phyloP scores from a whole-genome alignment of 495 filamentous ascomycete species.

The Aspergillus heteromorphus region DNA sequence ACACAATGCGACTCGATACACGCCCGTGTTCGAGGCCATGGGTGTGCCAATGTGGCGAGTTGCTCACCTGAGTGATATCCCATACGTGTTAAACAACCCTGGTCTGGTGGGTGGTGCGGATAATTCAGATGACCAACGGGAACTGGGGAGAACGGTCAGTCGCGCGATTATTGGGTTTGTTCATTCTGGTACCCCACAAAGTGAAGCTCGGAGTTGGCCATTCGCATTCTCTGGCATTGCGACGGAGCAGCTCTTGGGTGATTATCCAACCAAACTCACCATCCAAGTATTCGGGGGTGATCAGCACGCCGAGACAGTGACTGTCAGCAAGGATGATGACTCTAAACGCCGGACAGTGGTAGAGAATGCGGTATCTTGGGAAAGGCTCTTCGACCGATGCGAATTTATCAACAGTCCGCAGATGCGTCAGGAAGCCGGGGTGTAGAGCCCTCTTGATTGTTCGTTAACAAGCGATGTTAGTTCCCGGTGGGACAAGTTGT shows the following conservation, averaged over 20 bases:
- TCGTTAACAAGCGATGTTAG: no score
- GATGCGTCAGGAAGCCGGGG: conserved; percentile 11
- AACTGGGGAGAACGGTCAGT: conserved; percentile 9
- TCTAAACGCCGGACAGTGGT: neutral
- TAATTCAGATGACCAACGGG: conserved; percentile 17
- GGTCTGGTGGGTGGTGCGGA: conserved; percentile 15
- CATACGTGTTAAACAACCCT: conserved; percentile 36
- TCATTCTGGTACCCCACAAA: neutral
- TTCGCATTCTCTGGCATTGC: neutral
- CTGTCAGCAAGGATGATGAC: neutral
- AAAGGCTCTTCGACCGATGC: conserved; percentile 12
- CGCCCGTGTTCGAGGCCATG: conserved; percentile 23
- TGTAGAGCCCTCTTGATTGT: neutral
- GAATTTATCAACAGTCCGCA: conserved; percentile 14
- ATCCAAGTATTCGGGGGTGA: conserved; percentile 9
- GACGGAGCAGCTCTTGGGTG: neutral
- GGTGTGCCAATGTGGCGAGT: conserved; percentile 32
- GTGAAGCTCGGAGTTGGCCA: neutral
- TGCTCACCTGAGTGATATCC: conserved; percentile 41
- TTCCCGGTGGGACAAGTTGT: no score
- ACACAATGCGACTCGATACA: conserved; percentile 39
- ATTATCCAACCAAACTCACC: neutral
- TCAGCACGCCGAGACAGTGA: no score
- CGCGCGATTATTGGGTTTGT: conserved; percentile 2
- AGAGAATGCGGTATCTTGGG: conserved; percentile 12